Conservation (phyloP, 179 eudicot genomes). For the Pouteria campechiana region DNA sequence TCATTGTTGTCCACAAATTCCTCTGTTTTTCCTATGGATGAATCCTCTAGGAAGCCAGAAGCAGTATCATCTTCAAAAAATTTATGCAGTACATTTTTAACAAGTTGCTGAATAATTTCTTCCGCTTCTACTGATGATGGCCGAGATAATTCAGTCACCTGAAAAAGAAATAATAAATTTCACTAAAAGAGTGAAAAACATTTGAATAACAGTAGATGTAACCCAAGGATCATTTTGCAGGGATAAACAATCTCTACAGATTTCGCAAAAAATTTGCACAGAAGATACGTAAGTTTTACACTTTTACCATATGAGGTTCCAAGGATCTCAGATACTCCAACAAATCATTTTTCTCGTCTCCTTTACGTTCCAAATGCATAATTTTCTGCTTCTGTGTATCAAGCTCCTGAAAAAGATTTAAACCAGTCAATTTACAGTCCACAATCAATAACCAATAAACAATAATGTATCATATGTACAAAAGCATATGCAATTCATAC, state of each 20-base stretch:
- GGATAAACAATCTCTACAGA: too few relatives aligned
- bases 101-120: conserved; percentile 64
- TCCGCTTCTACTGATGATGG: conserved; percentile 82
- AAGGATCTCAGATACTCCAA: conserved; percentile 69
- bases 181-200: not conserved
- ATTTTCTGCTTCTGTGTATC: conserved; percentile 40
- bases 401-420: conserved; percentile 45
- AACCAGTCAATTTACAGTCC: not conserved
- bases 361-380: conserved; percentile 30
- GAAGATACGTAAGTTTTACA: not conserved
- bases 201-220: too few relatives aligned
- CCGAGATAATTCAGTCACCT: conserved; percentile 75
- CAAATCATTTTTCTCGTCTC: conserved; percentile 44
- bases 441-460: too few relatives aligned
- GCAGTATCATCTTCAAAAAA: conserved; percentile 44
- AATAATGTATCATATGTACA: too few relatives aligned
- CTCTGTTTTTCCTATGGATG: conserved; percentile 20
- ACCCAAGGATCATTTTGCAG: too few relatives aligned
- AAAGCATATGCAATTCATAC: too few relatives aligned
- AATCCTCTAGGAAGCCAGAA: conserved; percentile 21
- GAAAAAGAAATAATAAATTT: conserved; percentile 6
- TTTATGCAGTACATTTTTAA: conserved; percentile 34
- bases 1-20: conserved; percentile 22
- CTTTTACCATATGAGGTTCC: conserved; percentile 76
- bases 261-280: too few relatives aligned